phyloP scores from a whole-genome alignment of 2,329 filamentous ascomycete species.

The Xylaria sp. region DNA sequence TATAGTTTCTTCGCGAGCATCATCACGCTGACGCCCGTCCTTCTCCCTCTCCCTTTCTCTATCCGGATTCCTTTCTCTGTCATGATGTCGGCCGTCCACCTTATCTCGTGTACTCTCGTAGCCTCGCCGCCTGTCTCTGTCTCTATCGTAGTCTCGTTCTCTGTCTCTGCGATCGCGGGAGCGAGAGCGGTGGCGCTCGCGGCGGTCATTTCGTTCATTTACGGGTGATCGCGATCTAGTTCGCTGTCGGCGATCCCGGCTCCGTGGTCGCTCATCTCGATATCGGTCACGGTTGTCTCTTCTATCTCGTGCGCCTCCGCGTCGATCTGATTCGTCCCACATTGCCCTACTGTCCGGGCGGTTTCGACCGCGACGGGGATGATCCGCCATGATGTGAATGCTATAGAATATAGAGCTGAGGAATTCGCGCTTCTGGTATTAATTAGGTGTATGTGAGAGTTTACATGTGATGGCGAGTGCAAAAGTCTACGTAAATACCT shows the following conservation, averaged over 20 bases:
- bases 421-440: not conserved
- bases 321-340: constrained; percentile 66
- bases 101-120: constrained; percentile 31
- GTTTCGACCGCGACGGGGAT: constrained; percentile 55
- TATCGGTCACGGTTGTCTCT: constrained; percentile 48
- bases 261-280: constrained; percentile 47
- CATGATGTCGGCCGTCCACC: constrained; percentile 34
- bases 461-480: not conserved
- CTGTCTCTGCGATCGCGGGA: constrained; percentile 27
- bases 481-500: not conserved
- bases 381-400: constrained; percentile 59
- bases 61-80: constrained; percentile 27
- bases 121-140: constrained; percentile 45
- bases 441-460: not conserved
- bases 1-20: constrained; percentile 36
- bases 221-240: constrained; percentile 45
- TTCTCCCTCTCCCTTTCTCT: constrained; percentile 30
- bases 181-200: constrained; percentile 46
- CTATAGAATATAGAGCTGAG: constrained; percentile 15
- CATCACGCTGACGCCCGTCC: constrained; percentile 40
- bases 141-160: constrained; percentile 53
- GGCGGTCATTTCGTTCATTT: constrained; percentile 51
- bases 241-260: constrained; percentile 45
- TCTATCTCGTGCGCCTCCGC: constrained; percentile 44
- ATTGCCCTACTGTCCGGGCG: constrained; percentile 68